These are phyloP conservation scores for Firmiana major DNA, from an alignment of 345 rosid species.

Conservation along the genomic window DNA sequence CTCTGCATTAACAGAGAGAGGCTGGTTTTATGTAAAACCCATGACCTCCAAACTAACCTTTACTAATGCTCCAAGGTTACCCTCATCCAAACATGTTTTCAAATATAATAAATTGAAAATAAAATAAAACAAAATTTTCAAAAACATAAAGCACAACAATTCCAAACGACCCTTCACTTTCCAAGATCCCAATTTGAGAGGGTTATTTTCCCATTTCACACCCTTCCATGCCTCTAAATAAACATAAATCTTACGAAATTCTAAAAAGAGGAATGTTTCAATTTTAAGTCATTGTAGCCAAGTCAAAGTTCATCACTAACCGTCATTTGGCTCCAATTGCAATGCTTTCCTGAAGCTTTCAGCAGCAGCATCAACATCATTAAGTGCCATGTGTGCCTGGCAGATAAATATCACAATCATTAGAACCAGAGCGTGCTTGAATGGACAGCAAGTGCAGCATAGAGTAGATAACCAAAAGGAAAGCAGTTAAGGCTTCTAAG, in stretches of 20 bases:
- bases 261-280: not conserved
- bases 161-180: not conserved
- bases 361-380: slow-evolving; percentile 86
- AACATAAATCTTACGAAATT: not conserved
- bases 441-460: not conserved
- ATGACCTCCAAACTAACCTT: no score
- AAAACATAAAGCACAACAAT: no score
- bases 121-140: no score
- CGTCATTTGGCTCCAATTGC: slow-evolving; percentile 85
- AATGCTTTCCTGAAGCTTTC: slow-evolving; percentile 90
- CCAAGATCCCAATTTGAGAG: not conserved
- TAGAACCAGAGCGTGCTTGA: not conserved
- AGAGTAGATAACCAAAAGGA: not conserved
- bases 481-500: not conserved
- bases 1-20: no score
- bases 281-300: not conserved
- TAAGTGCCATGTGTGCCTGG: slow-evolving; percentile 89
- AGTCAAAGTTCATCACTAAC: slow-evolving; percentile 34
- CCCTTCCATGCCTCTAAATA: not conserved
- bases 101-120: no score
- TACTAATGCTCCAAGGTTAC: no score
- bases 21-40: no score
- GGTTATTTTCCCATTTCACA: not conserved
- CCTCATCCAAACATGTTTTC: no score
- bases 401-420: not conserved